Percentiles rank a stretch among this genome's conserved stretches.
Conservation (phyloP, 371 early-diverging fungal genomes). For the Coemansia sp. region DNA sequence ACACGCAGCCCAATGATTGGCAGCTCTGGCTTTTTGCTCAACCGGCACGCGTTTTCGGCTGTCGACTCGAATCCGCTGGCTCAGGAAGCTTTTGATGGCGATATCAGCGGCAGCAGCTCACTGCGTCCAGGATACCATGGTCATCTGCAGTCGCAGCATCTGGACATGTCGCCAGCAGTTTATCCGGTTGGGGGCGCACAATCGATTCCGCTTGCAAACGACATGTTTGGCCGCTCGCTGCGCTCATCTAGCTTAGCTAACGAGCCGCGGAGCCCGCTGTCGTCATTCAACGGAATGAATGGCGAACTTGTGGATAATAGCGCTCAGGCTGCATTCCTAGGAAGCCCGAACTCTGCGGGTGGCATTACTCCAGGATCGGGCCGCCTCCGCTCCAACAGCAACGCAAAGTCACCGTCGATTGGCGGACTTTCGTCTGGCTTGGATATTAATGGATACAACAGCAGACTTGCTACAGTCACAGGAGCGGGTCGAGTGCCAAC, state of each 20-base stretch:
- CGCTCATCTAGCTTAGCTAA: slow-evolving; percentile 32
- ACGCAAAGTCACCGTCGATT: slow-evolving; percentile 30
- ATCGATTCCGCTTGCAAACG: slow-evolving; percentile 26
- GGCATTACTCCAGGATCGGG: slow-evolving; percentile 11
- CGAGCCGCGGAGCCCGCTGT: slow-evolving; percentile 37
- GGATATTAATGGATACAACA: background rate
- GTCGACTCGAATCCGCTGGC: slow-evolving; percentile 15
- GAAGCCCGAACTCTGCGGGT: slow-evolving; percentile 17
- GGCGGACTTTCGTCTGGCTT: slow-evolving; percentile 22
- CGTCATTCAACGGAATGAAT: slow-evolving; percentile 4
- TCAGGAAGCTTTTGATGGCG: slow-evolving; percentile 7
- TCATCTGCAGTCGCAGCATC: slow-evolving; percentile 22
- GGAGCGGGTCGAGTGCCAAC: slow-evolving; percentile 2
- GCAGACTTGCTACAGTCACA: background rate
- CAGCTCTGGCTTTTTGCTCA: slow-evolving; percentile 22
- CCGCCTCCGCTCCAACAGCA: slow-evolving; percentile 41
- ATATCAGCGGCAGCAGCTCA: slow-evolving; percentile 3
- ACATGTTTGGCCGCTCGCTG: slow-evolving; percentile 39
- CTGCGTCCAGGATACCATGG: slow-evolving; percentile 17
- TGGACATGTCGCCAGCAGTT: slow-evolving; percentile 30
- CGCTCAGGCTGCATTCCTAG: slow-evolving; percentile 8
- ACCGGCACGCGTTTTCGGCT: slow-evolving; percentile 42
- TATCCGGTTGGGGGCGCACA: slow-evolving; percentile 29
- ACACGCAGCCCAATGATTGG: slow-evolving; percentile 26
- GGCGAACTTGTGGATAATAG: slow-evolving; percentile 1